phyloP scores from a whole-genome alignment of 768 basidiomycete species.

The Serendipita indica region DNA sequence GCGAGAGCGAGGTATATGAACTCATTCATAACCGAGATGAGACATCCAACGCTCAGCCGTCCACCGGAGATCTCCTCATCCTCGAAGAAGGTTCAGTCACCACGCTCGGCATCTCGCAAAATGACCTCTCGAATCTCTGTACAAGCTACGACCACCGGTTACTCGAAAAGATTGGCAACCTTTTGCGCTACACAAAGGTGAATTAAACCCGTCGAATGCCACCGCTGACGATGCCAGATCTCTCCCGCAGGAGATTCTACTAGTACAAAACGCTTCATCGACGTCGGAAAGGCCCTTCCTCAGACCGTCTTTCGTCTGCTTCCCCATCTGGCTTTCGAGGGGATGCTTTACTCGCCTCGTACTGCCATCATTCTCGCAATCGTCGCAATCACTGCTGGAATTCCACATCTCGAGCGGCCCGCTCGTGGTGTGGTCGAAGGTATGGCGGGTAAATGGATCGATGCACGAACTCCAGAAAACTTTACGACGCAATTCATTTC shows the following conservation, averaged over 20 bases:
- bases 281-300: not conserved
- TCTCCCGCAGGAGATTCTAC: no score
- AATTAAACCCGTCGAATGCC: no score
- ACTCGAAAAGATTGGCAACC: not conserved
- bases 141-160: not conserved
- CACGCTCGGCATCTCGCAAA: not conserved
- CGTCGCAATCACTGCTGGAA: conserved; percentile 18
- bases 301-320: conserved; percentile 17
- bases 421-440: conserved; percentile 16
- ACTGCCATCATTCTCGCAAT: conserved; percentile 19
- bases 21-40: not conserved
- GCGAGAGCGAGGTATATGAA: not conserved
- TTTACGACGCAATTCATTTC: conserved; percentile 19
- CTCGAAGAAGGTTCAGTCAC: not conserved
- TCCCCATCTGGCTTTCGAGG: conserved; percentile 21
- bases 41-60: not conserved
- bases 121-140: not conserved
- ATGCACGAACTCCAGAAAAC: conserved; percentile 19
- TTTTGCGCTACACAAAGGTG: conserved; percentile 2
- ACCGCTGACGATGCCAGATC: no score
- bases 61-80: not conserved
- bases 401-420: conserved; percentile 19
- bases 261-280: not conserved
- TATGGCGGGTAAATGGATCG: conserved; percentile 19
- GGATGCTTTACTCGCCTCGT: conserved; percentile 19